phyloP scores from a whole-genome alignment of 164 flowering plant genomes.

The Piper longum region DNA sequence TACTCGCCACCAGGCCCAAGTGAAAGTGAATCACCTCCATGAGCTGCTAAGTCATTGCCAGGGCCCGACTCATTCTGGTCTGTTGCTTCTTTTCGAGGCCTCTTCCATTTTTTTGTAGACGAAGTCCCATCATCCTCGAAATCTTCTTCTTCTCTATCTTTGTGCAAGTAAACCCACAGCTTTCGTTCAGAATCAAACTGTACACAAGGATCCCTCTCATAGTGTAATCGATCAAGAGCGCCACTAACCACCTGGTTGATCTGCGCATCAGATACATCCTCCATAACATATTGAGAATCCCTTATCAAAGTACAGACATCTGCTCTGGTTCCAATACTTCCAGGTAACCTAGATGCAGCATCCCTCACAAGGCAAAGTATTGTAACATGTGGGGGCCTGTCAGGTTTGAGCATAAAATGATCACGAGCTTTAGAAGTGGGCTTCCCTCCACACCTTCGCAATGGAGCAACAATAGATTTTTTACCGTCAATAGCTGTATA shows the following conservation, averaged over 20 bases:
- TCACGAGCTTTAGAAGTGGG: slow-evolving; percentile 96
- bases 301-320: slow-evolving; percentile 93
- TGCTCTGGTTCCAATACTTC: slow-evolving; percentile 96
- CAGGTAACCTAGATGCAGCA: slow-evolving; percentile 95
- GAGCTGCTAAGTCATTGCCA: slow-evolving; percentile 35
- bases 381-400: slow-evolving; percentile 95
- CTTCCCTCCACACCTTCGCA: slow-evolving; percentile 96
- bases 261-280: slow-evolving; percentile 81
- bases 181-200: slow-evolving; percentile 79
- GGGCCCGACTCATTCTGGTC: slow-evolving; percentile 49
- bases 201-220: slow-evolving; percentile 96
- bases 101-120: slow-evolving; percentile 96
- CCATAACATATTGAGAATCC: slow-evolving; percentile 92
- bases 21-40: slow-evolving; percentile 35
- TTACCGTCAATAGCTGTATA: slow-evolving; percentile 95
- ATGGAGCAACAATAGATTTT: slow-evolving; percentile 88
- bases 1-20: slow-evolving; percentile 18
- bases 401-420: slow-evolving; percentile 68
- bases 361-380: slow-evolving; percentile 53
- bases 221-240: slow-evolving; percentile 92
- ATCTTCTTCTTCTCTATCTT: slow-evolving; percentile 95
- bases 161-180: slow-evolving; percentile 89
- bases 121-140: slow-evolving; percentile 98
- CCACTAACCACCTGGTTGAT: slow-evolving; percentile 94
- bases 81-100: slow-evolving; percentile 58